Percentiles rank a stretch among this genome's conserved stretches.
phyloP scores from a whole-genome alignment of 192 early-diverging fungal species.

The Backusella australiensis region DNA sequence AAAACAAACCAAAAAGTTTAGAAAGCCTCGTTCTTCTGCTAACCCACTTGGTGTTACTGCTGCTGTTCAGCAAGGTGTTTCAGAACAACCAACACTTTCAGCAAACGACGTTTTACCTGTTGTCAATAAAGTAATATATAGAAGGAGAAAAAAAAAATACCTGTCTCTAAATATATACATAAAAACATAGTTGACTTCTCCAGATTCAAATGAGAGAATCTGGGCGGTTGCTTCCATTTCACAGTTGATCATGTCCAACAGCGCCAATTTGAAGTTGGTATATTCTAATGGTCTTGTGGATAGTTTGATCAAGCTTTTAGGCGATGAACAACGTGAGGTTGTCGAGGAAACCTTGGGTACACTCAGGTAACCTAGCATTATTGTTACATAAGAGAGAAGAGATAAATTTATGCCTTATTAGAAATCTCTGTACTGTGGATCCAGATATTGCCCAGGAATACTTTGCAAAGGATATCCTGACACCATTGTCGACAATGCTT shows the following conservation, averaged over 20 bases:
- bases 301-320: conserved; percentile 68
- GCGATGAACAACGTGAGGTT: conserved; percentile 69
- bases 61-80: conserved; percentile 5
- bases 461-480: conserved; percentile 53
- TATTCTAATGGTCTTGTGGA: conserved; percentile 69
- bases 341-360: conserved; percentile 74
- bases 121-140: conserved; percentile 17
- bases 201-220: conserved; percentile 70
- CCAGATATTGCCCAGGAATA: conserved; percentile 58
- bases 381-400: background rate
- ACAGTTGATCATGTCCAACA: conserved; percentile 69
- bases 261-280: conserved; percentile 65
- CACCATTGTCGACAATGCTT: conserved; percentile 46
- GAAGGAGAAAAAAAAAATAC: background rate
- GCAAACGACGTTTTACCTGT: conserved; percentile 25
- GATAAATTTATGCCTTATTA: conserved; percentile 3
- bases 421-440: conserved; percentile 57
- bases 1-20: conserved; percentile 13
- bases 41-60: conserved; percentile 12
- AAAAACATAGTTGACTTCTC: conserved; percentile 54
- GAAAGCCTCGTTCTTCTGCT: background rate
- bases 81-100: background rate
- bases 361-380: conserved; percentile 42
- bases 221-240: conserved; percentile 90
- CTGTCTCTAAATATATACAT: background rate